phyloP scores from a whole-genome alignment of 2,329 filamentous ascomycete species.

The Mycosphaerella arachidis region DNA sequence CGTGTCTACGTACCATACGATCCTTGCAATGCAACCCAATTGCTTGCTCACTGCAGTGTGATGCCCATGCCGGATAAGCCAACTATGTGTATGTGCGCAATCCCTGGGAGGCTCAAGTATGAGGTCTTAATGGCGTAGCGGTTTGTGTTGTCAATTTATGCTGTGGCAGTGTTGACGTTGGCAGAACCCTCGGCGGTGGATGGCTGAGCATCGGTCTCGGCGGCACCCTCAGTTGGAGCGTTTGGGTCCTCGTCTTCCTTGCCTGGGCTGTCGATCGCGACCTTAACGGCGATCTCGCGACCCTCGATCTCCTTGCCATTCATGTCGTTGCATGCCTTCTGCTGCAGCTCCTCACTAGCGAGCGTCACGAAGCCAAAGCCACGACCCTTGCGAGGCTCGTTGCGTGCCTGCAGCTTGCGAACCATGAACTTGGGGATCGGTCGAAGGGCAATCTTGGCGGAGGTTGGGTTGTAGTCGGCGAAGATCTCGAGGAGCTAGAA shows the following conservation, averaged over 20 bases:
- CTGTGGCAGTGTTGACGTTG: constrained; percentile 29
- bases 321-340: constrained; percentile 97
- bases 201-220: constrained; percentile 28
- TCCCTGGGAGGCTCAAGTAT: constrained; percentile 12
- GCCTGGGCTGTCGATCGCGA: constrained; percentile 98
- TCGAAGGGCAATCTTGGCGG: constrained; percentile 96
- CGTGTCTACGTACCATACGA: constrained; percentile 16
- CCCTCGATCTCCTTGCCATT: constrained; percentile 99
- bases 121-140: constrained; percentile 7
- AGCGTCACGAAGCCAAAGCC: constrained; percentile 98
- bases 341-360: constrained; percentile 88
- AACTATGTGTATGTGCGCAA: constrained; percentile 14
- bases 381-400: constrained; percentile 97
- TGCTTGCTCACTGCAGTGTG: constrained; percentile 14
- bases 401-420: constrained; percentile 98
- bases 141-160: constrained; percentile 13
- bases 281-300: constrained; percentile 98
- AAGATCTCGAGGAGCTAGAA: constrained; percentile 93
- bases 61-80: constrained; percentile 24
- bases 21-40: constrained; percentile 11
- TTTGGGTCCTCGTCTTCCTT: constrained; percentile 81
- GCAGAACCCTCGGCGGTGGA: constrained; percentile 35
- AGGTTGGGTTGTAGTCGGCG: constrained; percentile 81
- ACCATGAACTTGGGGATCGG: constrained; percentile 99
- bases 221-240: constrained; percentile 41